Evolutionary conservation across 1,284 basidiomycete species (phyloP).

Genomic region (Pseudozyma tsukubaensis): DNA sequence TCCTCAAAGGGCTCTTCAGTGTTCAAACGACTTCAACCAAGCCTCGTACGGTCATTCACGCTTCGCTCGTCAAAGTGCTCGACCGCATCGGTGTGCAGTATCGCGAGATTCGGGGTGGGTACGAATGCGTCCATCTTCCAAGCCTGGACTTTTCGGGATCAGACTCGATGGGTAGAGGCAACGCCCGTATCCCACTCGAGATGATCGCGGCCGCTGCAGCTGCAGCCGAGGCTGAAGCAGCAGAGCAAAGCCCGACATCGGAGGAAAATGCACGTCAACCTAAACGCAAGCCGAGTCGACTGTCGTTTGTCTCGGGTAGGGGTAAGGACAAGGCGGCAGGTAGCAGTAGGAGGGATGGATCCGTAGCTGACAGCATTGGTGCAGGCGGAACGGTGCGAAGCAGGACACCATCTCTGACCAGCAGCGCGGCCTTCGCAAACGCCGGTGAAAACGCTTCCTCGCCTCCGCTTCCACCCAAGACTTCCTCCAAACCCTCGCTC

Average conservation of each 20-base stretch:
- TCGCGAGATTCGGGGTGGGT: conserved; percentile 87
- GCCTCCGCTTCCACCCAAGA: conserved; percentile 31
- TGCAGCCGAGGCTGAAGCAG: conserved; percentile 16
- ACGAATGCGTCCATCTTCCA: conserved; percentile 94
- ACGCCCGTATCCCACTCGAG: conserved; percentile 54
- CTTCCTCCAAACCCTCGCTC: conserved; percentile 37
- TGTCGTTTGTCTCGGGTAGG: conserved; percentile 52
- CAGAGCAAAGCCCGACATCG: conserved; percentile 15
- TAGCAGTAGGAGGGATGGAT: conserved; percentile 19
- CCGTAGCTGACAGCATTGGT: conserved; percentile 29
- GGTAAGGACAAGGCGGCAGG: conserved; percentile 43
- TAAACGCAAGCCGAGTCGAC: conserved; percentile 53
- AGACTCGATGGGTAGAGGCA: conserved; percentile 52
- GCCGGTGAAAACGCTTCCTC: conserved; percentile 10
- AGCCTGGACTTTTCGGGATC: conserved; percentile 77
- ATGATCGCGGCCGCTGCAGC: conserved; percentile 30
- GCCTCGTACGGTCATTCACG: conserved; percentile 80
- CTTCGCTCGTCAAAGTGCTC: conserved; percentile 85
- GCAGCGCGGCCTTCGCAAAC: conserved; percentile 14
- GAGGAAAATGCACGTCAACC: conserved; percentile 31
- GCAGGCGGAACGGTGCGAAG: conserved; percentile 23
- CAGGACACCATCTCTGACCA: conserved; percentile 29
- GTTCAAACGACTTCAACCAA: conserved; percentile 96
- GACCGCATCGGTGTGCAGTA: conserved; percentile 95
- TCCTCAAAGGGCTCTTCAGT: conserved; percentile 70